Percentiles rank a stretch among this genome's conserved stretches.
These are phyloP conservation scores for Orbilia ellipsospora DNA, from an alignment of 2,329 filamentous ascomycete species.

Conservation along the genomic window DNA sequence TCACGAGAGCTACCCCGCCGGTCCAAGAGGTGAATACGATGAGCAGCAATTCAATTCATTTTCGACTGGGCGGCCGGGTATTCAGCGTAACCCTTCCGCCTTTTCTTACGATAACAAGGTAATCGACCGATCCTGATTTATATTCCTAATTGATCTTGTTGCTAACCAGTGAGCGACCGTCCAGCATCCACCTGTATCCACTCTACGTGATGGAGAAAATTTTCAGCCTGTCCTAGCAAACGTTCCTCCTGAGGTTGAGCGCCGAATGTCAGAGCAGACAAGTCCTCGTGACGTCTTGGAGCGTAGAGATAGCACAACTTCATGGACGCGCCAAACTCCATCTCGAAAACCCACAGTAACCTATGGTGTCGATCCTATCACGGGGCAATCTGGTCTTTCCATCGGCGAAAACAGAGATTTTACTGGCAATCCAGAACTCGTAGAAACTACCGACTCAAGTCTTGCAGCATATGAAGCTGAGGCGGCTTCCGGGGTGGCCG, in stretches of 20 bases:
- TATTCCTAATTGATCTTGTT: neutral
- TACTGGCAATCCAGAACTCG: neutral
- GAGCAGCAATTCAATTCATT: conserved; percentile 58
- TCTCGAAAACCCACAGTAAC: conserved; percentile 57
- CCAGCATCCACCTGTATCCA: conserved; percentile 56
- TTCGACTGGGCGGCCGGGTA: conserved; percentile 42
- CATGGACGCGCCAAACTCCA: conserved; percentile 55
- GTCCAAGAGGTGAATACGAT: conserved; percentile 41
- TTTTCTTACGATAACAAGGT: conserved; percentile 59
- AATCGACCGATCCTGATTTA: neutral
- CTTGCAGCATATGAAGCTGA: conserved; percentile 49
- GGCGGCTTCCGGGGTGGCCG: conserved; percentile 53
- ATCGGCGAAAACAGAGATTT: conserved; percentile 11
- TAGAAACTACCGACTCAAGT: conserved; percentile 19
- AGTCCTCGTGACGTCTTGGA: conserved; percentile 20
- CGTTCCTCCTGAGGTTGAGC: conserved; percentile 56
- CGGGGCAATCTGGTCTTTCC: conserved; percentile 55
- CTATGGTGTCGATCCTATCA: conserved; percentile 58
- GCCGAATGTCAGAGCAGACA: conserved; percentile 54
- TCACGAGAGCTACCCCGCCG: conserved; percentile 62
- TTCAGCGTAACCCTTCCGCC: conserved; percentile 60
- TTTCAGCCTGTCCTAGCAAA: conserved; percentile 57
- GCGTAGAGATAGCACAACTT: conserved; percentile 38
- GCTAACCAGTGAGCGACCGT: neutral
- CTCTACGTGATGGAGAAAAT: conserved; percentile 56